A percentile compares a stretch with the other conserved stretches of the same genome.
These are phyloP conservation scores for Hypholoma fasciculare DNA, from an alignment of 768 basidiomycete genomes.

Conservation along the genomic window DNA sequence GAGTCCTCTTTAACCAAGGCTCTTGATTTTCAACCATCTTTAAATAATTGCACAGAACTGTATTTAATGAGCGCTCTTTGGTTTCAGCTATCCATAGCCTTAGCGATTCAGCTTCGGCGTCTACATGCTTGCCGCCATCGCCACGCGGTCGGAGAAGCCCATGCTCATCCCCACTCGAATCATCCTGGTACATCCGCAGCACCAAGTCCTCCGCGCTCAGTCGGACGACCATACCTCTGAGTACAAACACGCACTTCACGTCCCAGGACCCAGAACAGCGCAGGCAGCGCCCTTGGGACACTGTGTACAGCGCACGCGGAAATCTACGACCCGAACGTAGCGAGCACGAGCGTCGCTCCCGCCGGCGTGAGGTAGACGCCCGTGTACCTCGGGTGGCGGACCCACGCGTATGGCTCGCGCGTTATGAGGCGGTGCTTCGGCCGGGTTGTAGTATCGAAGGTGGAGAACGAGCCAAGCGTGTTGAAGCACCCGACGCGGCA, in stretches of 20 bases:
- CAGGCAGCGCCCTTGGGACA: constrained; percentile 20
- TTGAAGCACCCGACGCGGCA: constrained; percentile 33
- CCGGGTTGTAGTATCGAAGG: constrained; percentile 42
- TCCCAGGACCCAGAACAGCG: constrained; percentile 32
- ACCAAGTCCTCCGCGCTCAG: constrained; percentile 36
- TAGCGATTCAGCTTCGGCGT: no score
- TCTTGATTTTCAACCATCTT: no score
- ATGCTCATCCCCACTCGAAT: no score
- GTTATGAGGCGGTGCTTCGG: constrained; percentile 41
- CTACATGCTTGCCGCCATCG: no score
- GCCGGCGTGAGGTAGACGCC: constrained; percentile 37
- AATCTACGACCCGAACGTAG: constrained; percentile 33
- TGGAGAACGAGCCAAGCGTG: constrained; percentile 39
- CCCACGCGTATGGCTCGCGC: constrained; percentile 41
- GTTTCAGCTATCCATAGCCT: no score
- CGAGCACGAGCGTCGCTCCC: constrained; percentile 31
- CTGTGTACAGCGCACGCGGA: constrained; percentile 21
- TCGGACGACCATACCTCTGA: constrained; percentile 31
- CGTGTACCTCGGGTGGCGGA: constrained; percentile 45
- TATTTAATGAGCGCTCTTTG: no score
- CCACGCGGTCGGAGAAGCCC: no score
- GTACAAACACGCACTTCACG: constrained; percentile 32
- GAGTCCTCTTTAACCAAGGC: no score
- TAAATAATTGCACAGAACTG: no score
- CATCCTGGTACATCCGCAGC: no score